Evolutionary conservation across 129 eudicot genomes (phyloP), one percentile per base, ranked within the genome.

Genomic region (Arctium lappa): DNA sequence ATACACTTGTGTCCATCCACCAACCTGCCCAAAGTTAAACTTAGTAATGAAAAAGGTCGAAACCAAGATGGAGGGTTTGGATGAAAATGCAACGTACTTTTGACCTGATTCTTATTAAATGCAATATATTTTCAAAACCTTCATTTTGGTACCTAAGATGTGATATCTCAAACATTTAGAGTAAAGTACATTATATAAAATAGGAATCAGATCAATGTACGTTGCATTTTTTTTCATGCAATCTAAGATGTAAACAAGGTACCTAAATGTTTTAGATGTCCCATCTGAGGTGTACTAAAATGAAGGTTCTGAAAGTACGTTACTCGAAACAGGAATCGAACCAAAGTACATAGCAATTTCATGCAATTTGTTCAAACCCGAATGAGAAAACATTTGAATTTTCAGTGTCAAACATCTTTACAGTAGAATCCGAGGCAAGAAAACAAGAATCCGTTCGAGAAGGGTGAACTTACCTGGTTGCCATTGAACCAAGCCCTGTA

Each of bases 1-100:
- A 77, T 91, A 91, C 12, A 83, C 95, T 85, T 93, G 97, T 37
- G 91, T 91, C 97, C 97, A 93, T 48, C 97, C 97, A 76, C 84
- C 97, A 83, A 89, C 95, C 97, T 93, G 81, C 79, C 31, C 53
- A 75, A 56, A 40, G 10, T 40, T 74, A 29, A 73, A 72, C 66
- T 30, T 74, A 39, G 38, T 69, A 71, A 73, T 39, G 15, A 44
- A 34, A 73, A 53, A 74, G 63, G 39, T 16, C 37, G 6, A 40
- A 65, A 39, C n/a, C 40, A 11, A 9, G 39, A 82, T 74, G 37
- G 27, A 22, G 34, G 30, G 6, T 15, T 39, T n/a, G 37, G 1
- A 44, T 16, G 30, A n/a, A 36, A 8, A 11, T 39, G 53, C 53
- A 46, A 46, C 27, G 60, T 48, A 48, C 60, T 50, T 50, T 39